Evolutionary conservation across 2,329 filamentous ascomycete genomes (phyloP), one percentile per base, ranked within the genome.

Genomic region (Thielaviopsis ethacetica): DNA sequence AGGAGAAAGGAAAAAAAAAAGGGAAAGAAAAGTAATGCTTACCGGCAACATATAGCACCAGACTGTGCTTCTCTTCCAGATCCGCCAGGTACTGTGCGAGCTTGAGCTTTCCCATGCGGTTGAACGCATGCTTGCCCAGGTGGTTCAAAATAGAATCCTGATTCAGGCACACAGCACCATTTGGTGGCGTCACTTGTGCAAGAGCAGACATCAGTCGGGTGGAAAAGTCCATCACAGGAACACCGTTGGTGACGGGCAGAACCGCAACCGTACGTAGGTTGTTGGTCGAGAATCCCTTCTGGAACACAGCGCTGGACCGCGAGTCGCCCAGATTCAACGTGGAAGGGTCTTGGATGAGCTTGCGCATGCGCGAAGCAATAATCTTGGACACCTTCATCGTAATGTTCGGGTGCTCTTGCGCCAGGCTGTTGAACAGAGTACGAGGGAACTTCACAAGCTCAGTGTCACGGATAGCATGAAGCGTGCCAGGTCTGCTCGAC

Each of bases 301-400:
- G 68, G 47, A 66, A 68, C n/a, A 67, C 66, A 0, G 70, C 66
- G 53, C 74, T 73, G n/a, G 59, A 58, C 5, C 52, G 56, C 27
- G 59, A 58, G 57, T 91, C 86, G 61, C 82, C 82, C 9, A 78
- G 76, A 57, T 83, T 76, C 47, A 85, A 78, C 41, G 82, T 79
- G 17, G 88, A 73, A 1, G 89, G 87, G 65, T 91, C 85, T 65
- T 97, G 89, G 21, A 97, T 82, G 47, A 96, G 73, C 50, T 88
- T 81, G 62, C 91, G 80, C 93, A 98, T 97, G 2, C 93, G 83
- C 41, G 91, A 90, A 0, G 93, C 93, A 66, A 98, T 96, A 65
- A 98, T 93, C 70, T 97, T 98, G 1, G 93, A 97, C 27, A 98
- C 95, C 71, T 97, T 96, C 70, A 98, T 97, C 0, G 93, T 97